A percentile compares a stretch with the other conserved stretches of the same genome.
Conservation (phyloP, 305 asterid genomes). For the Fraxinus latifolia region DNA sequence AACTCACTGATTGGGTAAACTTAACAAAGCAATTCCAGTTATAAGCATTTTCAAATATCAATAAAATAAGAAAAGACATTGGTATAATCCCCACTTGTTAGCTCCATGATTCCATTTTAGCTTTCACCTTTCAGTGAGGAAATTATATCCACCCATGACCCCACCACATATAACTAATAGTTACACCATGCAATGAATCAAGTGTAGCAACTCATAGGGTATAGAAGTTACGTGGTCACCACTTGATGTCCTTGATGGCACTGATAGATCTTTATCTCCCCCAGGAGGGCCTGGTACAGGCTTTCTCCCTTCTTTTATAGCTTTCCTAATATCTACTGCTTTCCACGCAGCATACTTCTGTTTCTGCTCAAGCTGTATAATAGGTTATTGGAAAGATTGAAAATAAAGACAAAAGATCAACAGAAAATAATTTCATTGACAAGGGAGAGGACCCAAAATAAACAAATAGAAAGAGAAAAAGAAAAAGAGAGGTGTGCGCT, state of each 20-base stretch:
- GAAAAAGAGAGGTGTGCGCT: slow-evolving; percentile 4
- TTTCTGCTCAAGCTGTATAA: slow-evolving; percentile 82
- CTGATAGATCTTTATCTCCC: slow-evolving; percentile 56
- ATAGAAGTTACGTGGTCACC: slow-evolving; percentile 50
- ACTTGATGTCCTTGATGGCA: slow-evolving; percentile 44
- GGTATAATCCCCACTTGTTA: neutral
- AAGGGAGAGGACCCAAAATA: slow-evolving; percentile 1
- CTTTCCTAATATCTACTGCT: slow-evolving; percentile 96
- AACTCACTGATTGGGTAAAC: neutral
- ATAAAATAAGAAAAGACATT: neutral
- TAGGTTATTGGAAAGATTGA: neutral
- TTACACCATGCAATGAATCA: neutral
- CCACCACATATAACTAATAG: neutral
- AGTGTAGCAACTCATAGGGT: neutral
- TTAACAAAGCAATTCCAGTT: neutral
- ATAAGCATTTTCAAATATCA: neutral
- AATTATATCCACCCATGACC: neutral
- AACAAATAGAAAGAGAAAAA: neutral
- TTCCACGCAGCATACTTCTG: slow-evolving; percentile 97
- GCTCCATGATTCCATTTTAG: neutral
- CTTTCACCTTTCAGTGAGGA: neutral
- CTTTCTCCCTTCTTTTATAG: slow-evolving; percentile 89
- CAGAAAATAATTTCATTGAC: neutral
- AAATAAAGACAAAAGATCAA: neutral
- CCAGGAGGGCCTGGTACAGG: slow-evolving; percentile 96